Evolutionary conservation across 805 yeast genomes (phyloP), one percentile per base, ranked within the genome.

Genomic region (Gaillardinia entomophila): DNA sequence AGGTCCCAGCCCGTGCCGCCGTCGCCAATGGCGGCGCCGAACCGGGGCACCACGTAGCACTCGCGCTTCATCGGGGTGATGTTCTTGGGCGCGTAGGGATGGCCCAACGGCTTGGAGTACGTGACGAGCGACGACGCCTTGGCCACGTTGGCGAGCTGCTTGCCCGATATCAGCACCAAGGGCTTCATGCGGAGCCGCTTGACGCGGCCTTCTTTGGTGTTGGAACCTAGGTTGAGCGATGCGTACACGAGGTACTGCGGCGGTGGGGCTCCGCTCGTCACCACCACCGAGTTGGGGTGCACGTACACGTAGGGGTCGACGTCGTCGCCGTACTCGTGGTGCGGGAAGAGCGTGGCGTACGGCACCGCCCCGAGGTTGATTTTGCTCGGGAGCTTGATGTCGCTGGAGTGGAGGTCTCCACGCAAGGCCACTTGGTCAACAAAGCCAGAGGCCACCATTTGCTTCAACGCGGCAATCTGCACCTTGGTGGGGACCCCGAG

Each of bases 1-100:
- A 90, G 59, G 46, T 90, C 96, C 95, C 96, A 90, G 6, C 96
- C 96, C 17, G 82, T 68, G 15, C 86, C 84, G 14, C 96, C 96
- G 26, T 78, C 71, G 8, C 95, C 95, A 27, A 81, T 66, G 5
- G 78, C 71, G 8, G 94, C 89, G 3, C 97, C 97, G 51, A 84
- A 77, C 35, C 96, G 63, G 1, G 97, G 97, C 31, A 87, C 79
- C 12, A 89, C 96, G 60, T 86, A 89, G 45, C 94, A 85, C 48
- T 82, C 89, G 43, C 96, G 67, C 47, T 80, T 82, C 3, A 79
- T 74, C 0, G 83, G 62, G 3, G 77, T 63, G 12, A 84, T 48
- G 41, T 71, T 66, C 48, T 80, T 81, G 2, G 95, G 94, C 2
- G 87, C 94, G 49, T 86, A 77, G 3, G 96, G 96, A 34, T 85